Evolutionary conservation across 108 stramenopile species (phyloP), one percentile per base, ranked within the genome.

Genomic region (Nannochloropsis salina): DNA sequence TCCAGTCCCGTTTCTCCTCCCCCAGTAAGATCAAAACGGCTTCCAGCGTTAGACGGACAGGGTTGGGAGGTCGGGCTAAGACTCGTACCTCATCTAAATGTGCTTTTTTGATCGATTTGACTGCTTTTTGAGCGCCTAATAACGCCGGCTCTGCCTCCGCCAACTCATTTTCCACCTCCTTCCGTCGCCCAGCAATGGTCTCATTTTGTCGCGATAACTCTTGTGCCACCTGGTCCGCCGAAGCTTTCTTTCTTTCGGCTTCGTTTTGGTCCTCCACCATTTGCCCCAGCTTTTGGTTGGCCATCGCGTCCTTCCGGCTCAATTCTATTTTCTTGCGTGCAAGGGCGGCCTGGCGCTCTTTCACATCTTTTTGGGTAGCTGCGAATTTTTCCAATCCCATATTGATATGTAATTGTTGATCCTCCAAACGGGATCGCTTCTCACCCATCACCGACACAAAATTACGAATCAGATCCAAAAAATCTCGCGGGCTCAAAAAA

Each of bases 231-330:
- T 90, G 90, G 82, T 98, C 97, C 2, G 97, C 97, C 86, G 95
- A 95, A 4, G 87, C 92, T 90, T 98, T 97, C 41, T 95, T 86
- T 85, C 95, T 93, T 86, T 99, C 98, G 5, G 98, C 98, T 82
- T 93, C 93, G 85, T 96, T 96, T 47, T 99, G 98, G 74, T 98
- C 96, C n/a, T 93, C 95, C 41, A 99, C 96, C 98, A 99, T 99
- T 88, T 97, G 95, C 87, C 95, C 94, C 8, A 99, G 93, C 91
- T 99, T 99, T 31, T 93, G 91, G 87, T 97, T 97, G 8, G 97
- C 99, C 22, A 94, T 89, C 9, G 85, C 88, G 83, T 99, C 97
- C 90, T 98, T 96, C 79, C 93, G 92, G 20, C 91, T 86, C 15
- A 99, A 92, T 80, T 94, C 95, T 41, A 20, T 9, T 21, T 44